Percentiles rank a stretch among this genome's conserved stretches.
phyloP scores from a whole-genome alignment of 768 basidiomycete genomes.

The Lactifluus pinguis region DNA sequence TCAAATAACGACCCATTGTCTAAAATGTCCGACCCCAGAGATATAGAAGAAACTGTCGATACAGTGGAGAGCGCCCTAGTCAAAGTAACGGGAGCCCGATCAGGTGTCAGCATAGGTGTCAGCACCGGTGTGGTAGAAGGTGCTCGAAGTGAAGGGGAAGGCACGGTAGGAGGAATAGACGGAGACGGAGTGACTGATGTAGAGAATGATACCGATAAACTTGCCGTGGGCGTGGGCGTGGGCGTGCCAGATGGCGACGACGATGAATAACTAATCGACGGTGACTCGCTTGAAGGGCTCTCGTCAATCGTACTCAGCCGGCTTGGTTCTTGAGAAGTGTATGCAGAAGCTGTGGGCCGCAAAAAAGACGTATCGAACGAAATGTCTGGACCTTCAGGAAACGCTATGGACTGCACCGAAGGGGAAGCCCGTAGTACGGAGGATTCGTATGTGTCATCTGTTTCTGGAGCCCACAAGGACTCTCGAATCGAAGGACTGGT shows the following conservation, averaged over 20 bases:
- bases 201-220: constrained; percentile 34
- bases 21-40: constrained; percentile 27
- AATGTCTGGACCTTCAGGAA: constrained; percentile 52
- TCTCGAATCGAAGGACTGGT: constrained; percentile 32
- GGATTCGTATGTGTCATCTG: constrained; percentile 66
- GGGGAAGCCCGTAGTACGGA: constrained; percentile 67
- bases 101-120: constrained; percentile 12
- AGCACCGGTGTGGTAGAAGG: constrained; percentile 14
- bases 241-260: constrained; percentile 34
- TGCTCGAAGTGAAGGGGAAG: constrained; percentile 26
- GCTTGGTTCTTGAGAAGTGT: constrained; percentile 22
- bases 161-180: constrained; percentile 23
- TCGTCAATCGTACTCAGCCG: constrained; percentile 20
- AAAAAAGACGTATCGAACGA: constrained; percentile 73
- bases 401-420: constrained; percentile 38
- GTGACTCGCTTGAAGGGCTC: constrained; percentile 22
- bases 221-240: constrained; percentile 21
- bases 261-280: constrained; percentile 28
- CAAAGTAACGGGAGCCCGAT: constrained; percentile 22
- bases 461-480: constrained; percentile 52
- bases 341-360: constrained; percentile 41
- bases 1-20: constrained; percentile 22
- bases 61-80: constrained; percentile 27
- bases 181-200: constrained; percentile 23
- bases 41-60: constrained; percentile 26